Evolutionary conservation across 768 basidiomycete species (phyloP).

Genomic region (Rhizopogon vesiculosus): DNA sequence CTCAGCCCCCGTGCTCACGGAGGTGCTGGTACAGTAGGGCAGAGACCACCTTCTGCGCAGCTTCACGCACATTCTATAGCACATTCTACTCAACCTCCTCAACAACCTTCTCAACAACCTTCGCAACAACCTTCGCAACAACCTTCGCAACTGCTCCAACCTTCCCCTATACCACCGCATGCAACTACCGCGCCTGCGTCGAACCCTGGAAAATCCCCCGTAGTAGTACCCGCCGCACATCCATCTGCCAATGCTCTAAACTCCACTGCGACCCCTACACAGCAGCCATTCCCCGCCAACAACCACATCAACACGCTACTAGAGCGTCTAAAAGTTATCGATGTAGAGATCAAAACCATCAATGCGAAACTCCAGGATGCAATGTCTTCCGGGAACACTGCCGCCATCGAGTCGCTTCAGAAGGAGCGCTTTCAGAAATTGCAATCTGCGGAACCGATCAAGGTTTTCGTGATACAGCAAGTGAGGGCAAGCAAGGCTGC

Average conservation of each 20-base stretch:
- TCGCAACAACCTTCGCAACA: not conserved
- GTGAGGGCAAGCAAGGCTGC: not conserved
- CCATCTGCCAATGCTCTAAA: constrained; percentile 8
- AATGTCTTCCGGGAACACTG: constrained; percentile 14
- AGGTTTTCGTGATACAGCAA: constrained; percentile 6
- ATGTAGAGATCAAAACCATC: constrained; percentile 9
- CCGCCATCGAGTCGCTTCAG: constrained; percentile 10
- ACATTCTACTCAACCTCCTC: constrained; percentile 2
- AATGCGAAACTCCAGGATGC: constrained; percentile 13
- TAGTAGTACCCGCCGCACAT: constrained; percentile 18
- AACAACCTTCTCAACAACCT: not conserved
- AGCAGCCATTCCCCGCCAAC: not conserved
- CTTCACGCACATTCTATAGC: not conserved
- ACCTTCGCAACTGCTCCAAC: not conserved
- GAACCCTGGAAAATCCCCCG: constrained; percentile 14
- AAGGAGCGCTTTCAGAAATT: constrained; percentile 4
- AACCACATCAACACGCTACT: constrained; percentile 18
- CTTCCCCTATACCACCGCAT: constrained; percentile 14
- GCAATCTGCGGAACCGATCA: constrained; percentile 9
- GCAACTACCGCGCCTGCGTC: constrained; percentile 14
- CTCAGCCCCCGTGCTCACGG: not conserved
- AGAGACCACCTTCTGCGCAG: not conserved
- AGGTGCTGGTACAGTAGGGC: not conserved
- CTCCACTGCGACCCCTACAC: constrained; percentile 1
- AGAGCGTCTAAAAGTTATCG: constrained; percentile 15